These are phyloP conservation scores for Eucalyptus caleyi DNA, from an alignment of 345 rosid species.

Conservation along the genomic window DNA sequence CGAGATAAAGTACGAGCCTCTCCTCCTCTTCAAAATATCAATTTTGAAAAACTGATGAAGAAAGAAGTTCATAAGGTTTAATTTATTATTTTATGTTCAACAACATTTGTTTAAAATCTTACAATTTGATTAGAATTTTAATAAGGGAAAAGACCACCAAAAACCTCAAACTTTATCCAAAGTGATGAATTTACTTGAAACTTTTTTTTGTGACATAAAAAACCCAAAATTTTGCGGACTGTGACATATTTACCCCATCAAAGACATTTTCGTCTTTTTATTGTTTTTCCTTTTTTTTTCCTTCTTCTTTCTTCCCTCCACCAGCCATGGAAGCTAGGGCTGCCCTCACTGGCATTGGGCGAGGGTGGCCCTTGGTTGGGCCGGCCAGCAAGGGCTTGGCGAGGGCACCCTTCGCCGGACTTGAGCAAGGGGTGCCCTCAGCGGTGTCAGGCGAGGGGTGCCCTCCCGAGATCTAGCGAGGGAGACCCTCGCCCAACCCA, in stretches of 20 bases:
- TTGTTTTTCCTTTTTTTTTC: no score
- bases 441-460: accelerated
- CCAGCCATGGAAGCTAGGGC: no score
- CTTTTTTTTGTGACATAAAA: no score
- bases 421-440: accelerated
- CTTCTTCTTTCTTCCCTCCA: accelerated
- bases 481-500: no score
- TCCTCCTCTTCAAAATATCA: background rate
- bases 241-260: no score
- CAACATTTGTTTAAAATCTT: background rate
- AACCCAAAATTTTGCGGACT: accelerated
- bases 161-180: accelerated
- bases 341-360: accelerated
- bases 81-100: background rate
- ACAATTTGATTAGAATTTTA: background rate
- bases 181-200: no score
- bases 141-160: background rate
- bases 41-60: background rate
- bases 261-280: accelerated
- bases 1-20: background rate
- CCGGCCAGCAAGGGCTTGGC: accelerated
- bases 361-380: no score
- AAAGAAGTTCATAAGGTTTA: background rate
- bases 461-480: accelerated
- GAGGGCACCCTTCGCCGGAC: accelerated